These are phyloP conservation scores for Pulveroboletus ravenelii DNA, from an alignment of 768 basidiomycete species.

Conservation along the genomic window DNA sequence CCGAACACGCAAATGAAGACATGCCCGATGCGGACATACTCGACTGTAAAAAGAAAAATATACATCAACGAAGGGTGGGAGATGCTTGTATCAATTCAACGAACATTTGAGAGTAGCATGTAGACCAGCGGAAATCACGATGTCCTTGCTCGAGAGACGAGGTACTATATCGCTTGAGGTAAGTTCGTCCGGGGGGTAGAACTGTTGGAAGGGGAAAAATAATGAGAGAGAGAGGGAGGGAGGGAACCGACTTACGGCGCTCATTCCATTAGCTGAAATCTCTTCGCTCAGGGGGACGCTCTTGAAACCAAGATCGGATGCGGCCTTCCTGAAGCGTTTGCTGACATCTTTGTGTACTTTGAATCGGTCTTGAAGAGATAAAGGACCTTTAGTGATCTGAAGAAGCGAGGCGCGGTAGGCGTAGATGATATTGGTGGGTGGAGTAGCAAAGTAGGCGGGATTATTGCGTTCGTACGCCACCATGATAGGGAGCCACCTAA, in stretches of 20 bases:
- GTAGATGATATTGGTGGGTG: conserved; percentile 91
- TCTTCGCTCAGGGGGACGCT: conserved; percentile 60
- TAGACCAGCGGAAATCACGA: conserved; percentile 86
- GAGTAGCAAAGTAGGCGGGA: conserved; percentile 91
- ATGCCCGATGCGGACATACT: conserved; percentile 88
- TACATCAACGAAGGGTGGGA: conserved; percentile 6
- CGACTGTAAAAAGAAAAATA: conserved; percentile 40
- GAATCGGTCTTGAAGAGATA: conserved; percentile 77
- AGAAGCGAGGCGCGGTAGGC: conserved; percentile 81
- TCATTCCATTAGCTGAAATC: conserved; percentile 91
- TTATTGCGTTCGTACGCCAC: conserved; percentile 79
- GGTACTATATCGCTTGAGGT: conserved; percentile 72
- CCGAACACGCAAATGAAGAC: conserved; percentile 18
- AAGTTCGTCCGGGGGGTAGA: conserved; percentile 85
- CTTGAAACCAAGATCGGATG: conserved; percentile 63
- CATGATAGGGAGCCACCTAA: conserved; percentile 91
- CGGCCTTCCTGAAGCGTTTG: conserved; percentile 62
- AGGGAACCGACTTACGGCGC: conserved; percentile 50
- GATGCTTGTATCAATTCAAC: conserved; percentile 12
- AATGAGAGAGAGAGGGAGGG: background rate
- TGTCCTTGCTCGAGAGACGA: conserved; percentile 59
- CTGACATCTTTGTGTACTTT: conserved; percentile 66
- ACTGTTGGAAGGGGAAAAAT: conserved; percentile 28
- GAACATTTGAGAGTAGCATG: conserved; percentile 79
- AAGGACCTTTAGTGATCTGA: conserved; percentile 57